Conservation (phyloP, 78 protist species). For the Chrysochromulina tobinii region DNA sequence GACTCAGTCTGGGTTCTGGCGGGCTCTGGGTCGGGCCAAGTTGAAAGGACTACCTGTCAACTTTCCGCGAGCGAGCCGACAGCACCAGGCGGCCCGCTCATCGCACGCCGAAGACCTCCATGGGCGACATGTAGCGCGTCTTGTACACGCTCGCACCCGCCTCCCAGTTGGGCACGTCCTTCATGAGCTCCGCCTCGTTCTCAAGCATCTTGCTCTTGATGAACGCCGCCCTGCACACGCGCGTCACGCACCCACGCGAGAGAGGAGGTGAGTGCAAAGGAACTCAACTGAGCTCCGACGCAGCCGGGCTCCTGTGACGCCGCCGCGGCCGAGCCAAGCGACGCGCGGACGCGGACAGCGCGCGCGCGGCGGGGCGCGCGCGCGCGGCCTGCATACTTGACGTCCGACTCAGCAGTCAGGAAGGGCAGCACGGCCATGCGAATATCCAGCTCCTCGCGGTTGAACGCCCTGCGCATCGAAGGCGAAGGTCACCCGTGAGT, state of each 20-base stretch:
- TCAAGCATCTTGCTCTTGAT: background rate
- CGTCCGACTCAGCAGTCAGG: background rate
- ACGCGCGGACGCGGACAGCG: no score
- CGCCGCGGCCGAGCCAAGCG: no score
- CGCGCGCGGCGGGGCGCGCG: background rate
- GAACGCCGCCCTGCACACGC: background rate
- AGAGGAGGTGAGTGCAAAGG: background rate
- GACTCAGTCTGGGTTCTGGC: no score
- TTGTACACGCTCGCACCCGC: background rate
- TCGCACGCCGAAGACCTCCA: background rate
- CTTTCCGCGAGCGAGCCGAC: no score
- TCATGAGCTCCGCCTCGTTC: background rate
- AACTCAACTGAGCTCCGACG: background rate
- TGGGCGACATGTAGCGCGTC: background rate
- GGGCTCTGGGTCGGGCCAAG: no score
- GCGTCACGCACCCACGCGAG: background rate
- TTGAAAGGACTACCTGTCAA: no score
- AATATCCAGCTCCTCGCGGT: background rate
- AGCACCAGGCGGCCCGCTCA: no score
- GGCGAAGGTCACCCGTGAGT: no score
- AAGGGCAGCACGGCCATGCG: background rate
- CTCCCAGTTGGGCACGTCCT: background rate
- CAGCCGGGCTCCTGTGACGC: no score
- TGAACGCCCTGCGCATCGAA: background rate
- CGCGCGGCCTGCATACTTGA: background rate